Conservation (phyloP, 192 early-diverging fungal genomes). For the Mortierella claussenii region DNA sequence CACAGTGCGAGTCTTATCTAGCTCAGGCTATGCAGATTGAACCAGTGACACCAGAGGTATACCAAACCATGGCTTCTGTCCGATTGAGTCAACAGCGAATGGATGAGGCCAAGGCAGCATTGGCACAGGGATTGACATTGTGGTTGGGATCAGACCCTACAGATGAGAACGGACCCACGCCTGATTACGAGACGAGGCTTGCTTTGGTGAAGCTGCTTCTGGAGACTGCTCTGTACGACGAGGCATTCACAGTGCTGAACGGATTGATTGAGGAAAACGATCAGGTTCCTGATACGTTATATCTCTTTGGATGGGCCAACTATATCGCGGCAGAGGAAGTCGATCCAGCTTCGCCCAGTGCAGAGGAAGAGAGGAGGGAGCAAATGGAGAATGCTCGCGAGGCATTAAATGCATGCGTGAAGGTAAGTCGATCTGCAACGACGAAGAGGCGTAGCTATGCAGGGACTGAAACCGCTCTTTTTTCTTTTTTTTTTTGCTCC, state of each 20-base stretch:
- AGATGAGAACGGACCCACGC: conserved; percentile 64
- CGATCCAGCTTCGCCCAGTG: conserved; percentile 18
- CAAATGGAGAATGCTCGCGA: conserved; percentile 80
- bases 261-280: conserved; percentile 91
- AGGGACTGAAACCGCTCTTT: conserved; percentile 6
- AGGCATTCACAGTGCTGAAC: conserved; percentile 84
- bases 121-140: conserved; percentile 74
- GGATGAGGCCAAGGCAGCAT: conserved; percentile 78
- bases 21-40: conserved; percentile 73
- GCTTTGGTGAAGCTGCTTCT: conserved; percentile 86
- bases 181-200: conserved; percentile 87
- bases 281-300: conserved; percentile 92
- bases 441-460: no score
- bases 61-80: conserved; percentile 91
- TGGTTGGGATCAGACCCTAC: conserved; percentile 72
- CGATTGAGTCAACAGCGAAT: conserved; percentile 84
- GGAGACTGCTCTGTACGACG: conserved; percentile 82
- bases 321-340: conserved; percentile 76
- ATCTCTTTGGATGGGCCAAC: conserved; percentile 96
- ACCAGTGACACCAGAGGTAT: conserved; percentile 82
- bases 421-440: conserved; percentile 60
- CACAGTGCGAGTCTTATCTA: conserved; percentile 81
- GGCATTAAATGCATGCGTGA: conserved; percentile 75
- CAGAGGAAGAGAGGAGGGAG: conserved; percentile 63
- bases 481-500: conserved; percentile 15